phyloP scores from a whole-genome alignment of 108 stramenopile species.

The Skeletonema marinoi region DNA sequence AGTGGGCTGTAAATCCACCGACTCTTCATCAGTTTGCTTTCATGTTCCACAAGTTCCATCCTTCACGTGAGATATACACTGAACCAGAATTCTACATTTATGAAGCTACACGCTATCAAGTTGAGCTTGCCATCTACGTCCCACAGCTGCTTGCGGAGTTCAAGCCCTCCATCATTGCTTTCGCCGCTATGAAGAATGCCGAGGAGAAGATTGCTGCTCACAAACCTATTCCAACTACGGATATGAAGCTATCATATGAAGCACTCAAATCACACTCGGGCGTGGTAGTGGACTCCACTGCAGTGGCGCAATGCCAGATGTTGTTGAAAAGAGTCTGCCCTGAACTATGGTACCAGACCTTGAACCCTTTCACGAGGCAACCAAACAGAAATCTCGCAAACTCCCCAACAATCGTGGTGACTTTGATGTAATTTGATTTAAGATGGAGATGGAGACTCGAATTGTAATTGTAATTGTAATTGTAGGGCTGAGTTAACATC shows the following conservation, averaged over 20 bases:
- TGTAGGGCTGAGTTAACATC: no score
- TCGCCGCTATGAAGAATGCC: slow-evolving; percentile 17
- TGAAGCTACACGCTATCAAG: slow-evolving; percentile 19
- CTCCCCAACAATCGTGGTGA: no score
- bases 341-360: neutral
- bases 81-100: slow-evolving; percentile 4
- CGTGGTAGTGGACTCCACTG: neutral
- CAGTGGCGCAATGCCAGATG: neutral
- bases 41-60: slow-evolving; percentile 3
- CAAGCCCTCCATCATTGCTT: slow-evolving; percentile 10
- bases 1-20: slow-evolving; percentile 19
- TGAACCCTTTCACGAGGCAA: neutral
- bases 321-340: neutral
- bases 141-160: slow-evolving; percentile 5
- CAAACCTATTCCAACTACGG: neutral
- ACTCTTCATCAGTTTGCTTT: slow-evolving; percentile 21
- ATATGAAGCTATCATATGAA: neutral
- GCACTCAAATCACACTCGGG: neutral
- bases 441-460: no score
- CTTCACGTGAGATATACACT: neutral
- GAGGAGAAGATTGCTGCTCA: neutral
- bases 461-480: no score
- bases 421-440: no score
- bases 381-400: no score
- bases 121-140: slow-evolving; percentile 15